Percentiles rank a stretch among this genome's conserved stretches.
phyloP scores from a whole-genome alignment of 306 rosid species.

The Trifolium repens region DNA sequence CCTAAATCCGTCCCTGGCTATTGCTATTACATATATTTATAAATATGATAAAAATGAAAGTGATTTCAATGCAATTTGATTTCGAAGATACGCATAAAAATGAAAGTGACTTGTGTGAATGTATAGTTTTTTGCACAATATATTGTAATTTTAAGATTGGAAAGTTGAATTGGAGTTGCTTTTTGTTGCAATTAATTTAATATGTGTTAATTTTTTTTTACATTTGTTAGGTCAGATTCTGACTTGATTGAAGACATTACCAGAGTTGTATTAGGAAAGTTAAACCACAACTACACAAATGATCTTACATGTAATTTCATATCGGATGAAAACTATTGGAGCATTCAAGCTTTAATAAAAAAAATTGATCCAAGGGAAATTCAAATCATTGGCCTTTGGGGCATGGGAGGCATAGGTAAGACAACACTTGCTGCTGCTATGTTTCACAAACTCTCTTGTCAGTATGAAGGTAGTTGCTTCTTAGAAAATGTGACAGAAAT shows the following conservation, averaged over 20 bases:
- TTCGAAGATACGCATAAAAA: no score
- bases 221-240: not conserved
- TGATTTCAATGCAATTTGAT: no score
- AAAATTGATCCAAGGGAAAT: not conserved
- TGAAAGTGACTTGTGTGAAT: no score
- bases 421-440: conserved; percentile 23
- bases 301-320: not conserved
- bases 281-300: not conserved
- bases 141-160: no score
- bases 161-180: no score
- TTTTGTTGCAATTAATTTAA: no score
- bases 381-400: conserved; percentile 27
- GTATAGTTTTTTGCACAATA: no score
- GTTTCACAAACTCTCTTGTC: conserved; percentile 1
- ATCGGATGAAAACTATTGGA: not conserved
- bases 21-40: no score
- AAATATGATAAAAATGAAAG: no score
- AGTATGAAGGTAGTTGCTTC: conserved; percentile 11
- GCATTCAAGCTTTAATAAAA: not conserved
- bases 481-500: conserved; percentile 23
- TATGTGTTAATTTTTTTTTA: not conserved
- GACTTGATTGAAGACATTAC: conserved; percentile 11
- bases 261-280: not conserved
- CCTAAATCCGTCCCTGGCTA: no score
- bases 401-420: conserved; percentile 4